These are phyloP conservation scores for Rhynchosporium graminicola DNA, from an alignment of 2,329 filamentous ascomycete genomes.

Conservation along the genomic window DNA sequence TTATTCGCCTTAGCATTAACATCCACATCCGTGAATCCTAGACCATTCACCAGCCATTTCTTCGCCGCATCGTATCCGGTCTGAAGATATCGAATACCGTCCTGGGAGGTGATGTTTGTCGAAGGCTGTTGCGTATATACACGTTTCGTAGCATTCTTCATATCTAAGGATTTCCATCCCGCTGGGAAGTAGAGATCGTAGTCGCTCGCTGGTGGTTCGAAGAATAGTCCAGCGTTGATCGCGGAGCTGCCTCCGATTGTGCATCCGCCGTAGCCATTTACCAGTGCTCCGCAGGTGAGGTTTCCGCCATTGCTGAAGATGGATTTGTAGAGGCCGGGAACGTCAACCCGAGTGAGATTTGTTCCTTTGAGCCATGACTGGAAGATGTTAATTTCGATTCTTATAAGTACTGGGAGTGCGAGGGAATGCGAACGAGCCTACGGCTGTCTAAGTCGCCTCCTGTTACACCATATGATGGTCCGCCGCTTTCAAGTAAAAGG, in stretches of 20 bases:
- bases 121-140: conserved; percentile 48
- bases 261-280: conserved; percentile 51
- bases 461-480: conserved; percentile 50
- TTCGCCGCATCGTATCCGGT: conserved; percentile 49
- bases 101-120: conserved; percentile 47
- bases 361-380: conserved; percentile 49
- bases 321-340: conserved; percentile 52
- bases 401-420: neutral
- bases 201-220: conserved; percentile 54
- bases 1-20: conserved; percentile 49
- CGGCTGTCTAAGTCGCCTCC: conserved; percentile 46
- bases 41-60: conserved; percentile 52
- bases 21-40: conserved; percentile 50
- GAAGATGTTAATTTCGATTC: neutral
- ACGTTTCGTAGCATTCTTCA: conserved; percentile 48
- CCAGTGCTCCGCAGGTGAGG: conserved; percentile 46
- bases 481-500: conserved; percentile 53
- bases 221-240: conserved; percentile 56
- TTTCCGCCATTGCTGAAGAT: conserved; percentile 48
- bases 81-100: conserved; percentile 50
- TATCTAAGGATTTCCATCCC: conserved; percentile 53
- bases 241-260: conserved; percentile 54
- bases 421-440: conserved; percentile 39
- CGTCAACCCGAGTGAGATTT: conserved; percentile 52
- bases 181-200: conserved; percentile 52